Conservation (phyloP, 768 basidiomycete species). For the Calocera cornea region DNA sequence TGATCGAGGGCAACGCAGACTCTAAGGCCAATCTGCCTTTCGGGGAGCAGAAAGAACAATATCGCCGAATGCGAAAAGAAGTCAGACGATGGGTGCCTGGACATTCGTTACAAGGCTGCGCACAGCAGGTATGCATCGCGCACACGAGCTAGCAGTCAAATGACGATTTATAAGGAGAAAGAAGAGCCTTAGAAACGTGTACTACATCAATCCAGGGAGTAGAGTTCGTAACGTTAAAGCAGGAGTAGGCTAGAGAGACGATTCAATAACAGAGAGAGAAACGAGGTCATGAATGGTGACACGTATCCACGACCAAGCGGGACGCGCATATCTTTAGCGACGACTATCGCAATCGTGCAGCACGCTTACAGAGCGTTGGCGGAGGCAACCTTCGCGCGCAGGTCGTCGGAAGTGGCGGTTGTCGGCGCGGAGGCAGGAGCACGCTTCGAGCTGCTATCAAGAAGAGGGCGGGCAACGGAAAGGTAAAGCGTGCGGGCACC, state of each 20-base stretch:
- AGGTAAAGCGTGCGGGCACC: constrained; percentile 78
- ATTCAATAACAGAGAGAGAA: neutral
- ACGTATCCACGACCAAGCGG: constrained; percentile 10
- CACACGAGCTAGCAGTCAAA: neutral
- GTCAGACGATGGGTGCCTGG: too few relatives aligned
- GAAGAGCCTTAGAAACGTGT: neutral
- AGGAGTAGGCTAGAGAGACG: neutral
- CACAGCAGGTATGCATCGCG: neutral
- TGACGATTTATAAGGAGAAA: neutral
- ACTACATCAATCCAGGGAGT: neutral
- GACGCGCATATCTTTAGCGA: neutral
- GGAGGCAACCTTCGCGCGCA: constrained; percentile 29
- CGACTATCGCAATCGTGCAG: neutral
- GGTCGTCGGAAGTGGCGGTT: constrained; percentile 35
- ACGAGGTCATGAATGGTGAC: neutral
- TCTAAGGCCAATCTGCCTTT: too few relatives aligned
- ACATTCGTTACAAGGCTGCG: neutral
- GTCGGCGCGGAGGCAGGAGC: constrained; percentile 26
- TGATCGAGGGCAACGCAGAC: too few relatives aligned
- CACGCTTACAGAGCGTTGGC: neutral
- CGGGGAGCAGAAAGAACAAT: too few relatives aligned
- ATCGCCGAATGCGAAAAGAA: too few relatives aligned
- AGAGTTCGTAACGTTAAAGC: constrained; percentile 6
- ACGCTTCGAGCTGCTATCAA: constrained; percentile 37
- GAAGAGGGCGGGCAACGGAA: constrained; percentile 63